Percentiles rank a stretch among this genome's conserved stretches.
Evolutionary conservation across 768 basidiomycete species (phyloP).

Genomic region (Lactarius quietus): DNA sequence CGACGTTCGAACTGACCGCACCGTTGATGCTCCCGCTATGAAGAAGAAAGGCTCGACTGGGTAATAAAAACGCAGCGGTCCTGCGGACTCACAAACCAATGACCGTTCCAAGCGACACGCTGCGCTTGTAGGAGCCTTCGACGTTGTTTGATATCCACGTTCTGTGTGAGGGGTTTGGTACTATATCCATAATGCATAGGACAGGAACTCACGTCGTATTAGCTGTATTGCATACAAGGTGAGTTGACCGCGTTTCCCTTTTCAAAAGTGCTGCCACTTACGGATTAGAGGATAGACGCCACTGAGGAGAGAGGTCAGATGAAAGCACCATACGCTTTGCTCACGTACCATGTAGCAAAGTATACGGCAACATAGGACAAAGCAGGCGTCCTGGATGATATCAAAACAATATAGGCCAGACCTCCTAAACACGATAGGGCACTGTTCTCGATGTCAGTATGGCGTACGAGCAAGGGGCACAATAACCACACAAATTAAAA

Average conservation of each 20-base stretch:
- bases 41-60: too few relatives aligned
- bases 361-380: too few relatives aligned
- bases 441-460: too few relatives aligned
- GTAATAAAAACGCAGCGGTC: too few relatives aligned
- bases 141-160: constrained; percentile 66
- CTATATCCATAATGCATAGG: neutral
- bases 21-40: too few relatives aligned
- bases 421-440: constrained; percentile 37
- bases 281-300: constrained; percentile 75
- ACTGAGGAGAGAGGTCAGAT: constrained; percentile 32
- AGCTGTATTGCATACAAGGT: constrained; percentile 37
- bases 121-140: too few relatives aligned
- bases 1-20: too few relatives aligned
- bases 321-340: neutral
- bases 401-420: constrained; percentile 67
- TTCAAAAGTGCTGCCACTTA: constrained; percentile 36
- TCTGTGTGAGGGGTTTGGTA: constrained; percentile 28
- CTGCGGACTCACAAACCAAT: too few relatives aligned
- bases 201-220: constrained; percentile 48
- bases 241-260: neutral
- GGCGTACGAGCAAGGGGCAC: constrained; percentile 1
- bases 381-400: too few relatives aligned
- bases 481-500: constrained; percentile 53
- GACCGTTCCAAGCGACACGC: too few relatives aligned
- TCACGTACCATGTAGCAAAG: constrained; percentile 62